Base-by-base conservation (phyloP, 2,329 filamentous ascomycete species). In the Venturia carpophila region DNA sequence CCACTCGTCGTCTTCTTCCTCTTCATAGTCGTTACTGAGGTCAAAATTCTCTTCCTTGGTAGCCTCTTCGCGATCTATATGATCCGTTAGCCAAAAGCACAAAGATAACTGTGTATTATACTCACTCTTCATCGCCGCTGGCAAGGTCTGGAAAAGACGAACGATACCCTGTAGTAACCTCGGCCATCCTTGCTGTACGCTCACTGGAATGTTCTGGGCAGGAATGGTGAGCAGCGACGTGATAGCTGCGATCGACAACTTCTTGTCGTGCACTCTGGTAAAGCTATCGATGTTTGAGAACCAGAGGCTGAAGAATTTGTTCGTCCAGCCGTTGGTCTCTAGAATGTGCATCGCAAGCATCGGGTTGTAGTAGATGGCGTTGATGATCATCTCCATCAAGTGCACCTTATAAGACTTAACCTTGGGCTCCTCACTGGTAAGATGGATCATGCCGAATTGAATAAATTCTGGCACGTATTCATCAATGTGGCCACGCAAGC, bases 261-360 rank as follows among this genome's bases (percentile, higher is more conserved):
- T 99, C 84, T 99, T 99, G 80, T 99, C 94, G 75, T 99, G 94
- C 2, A 99, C 94, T 52, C 94, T 85, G 63, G 86, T 90, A 79
- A 99, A 97, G 72, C 86, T 88, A 68, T 96, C 89, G 79, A 99
- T 99, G 78, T 88, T 95, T 52, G 91, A 91, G 76, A 99, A 99
- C 94, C 94, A 99, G 66, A 95, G 80, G 77, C 91, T 96, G 81
- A 99, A 99, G 80, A 99, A 99, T 74, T 95, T 95, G 79, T 97
- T 97, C 7, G 94, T 97, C 93, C 92, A 97, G 67, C 86, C 88
- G 72, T 95, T 93, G 64, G 83, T 79, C 79, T 99, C 94, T n/a
- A 99, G 83, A 45, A 96, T 86, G 68, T 92, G 88, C 27, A 99
- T 83, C 30, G 92, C 84, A 67, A 97, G 82, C 56, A 88, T 78